phyloP scores from a whole-genome alignment of 768 basidiomycete species.

The Tylopilus balloui region DNA sequence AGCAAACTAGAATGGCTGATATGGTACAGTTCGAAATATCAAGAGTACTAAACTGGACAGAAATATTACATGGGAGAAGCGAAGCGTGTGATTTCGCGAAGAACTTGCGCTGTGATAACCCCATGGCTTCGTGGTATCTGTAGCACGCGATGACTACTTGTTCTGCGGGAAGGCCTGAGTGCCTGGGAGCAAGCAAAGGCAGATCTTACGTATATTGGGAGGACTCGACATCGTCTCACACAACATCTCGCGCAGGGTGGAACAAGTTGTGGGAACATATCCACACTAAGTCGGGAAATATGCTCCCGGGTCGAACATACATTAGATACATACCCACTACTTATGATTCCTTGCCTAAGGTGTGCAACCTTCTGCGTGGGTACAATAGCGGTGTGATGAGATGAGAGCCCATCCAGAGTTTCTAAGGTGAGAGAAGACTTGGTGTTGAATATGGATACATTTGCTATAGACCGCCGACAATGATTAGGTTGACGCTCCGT shows the following conservation, averaged over 20 bases:
- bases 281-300: no score
- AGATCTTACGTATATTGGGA: neutral
- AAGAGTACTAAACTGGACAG: neutral
- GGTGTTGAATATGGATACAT: neutral
- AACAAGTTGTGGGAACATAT: no score
- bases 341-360: no score
- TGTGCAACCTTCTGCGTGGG: constrained; percentile 9
- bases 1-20: neutral
- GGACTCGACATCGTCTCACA: neutral
- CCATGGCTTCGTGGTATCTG: neutral
- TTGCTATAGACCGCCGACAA: neutral
- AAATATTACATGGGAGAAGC: neutral
- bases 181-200: neutral
- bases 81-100: neutral
- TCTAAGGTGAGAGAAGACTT: no score
- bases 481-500: neutral
- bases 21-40: neutral
- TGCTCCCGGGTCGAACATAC: no score
- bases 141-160: neutral
- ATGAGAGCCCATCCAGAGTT: no score
- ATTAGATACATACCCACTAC: no score
- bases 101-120: neutral
- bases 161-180: neutral
- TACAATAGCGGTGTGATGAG: neutral
- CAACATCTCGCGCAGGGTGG: no score